Evolutionary conservation across 2,329 filamentous ascomycete genomes (phyloP).

Genomic region (Pseudogymnoascus sp.): DNA sequence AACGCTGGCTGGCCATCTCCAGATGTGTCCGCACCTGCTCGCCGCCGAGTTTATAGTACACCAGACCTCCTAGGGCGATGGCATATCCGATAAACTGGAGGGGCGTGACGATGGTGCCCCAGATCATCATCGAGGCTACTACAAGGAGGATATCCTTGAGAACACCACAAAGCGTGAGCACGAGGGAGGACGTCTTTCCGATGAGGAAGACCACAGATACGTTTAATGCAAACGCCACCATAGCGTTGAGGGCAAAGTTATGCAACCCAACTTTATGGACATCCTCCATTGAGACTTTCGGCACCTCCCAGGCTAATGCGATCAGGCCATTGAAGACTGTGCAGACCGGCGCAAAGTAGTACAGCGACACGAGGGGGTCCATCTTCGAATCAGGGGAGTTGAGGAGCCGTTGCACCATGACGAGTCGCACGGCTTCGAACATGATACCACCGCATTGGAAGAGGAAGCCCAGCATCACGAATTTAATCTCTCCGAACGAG

Average conservation of each 20-base stretch:
- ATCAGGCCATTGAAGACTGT: slow-evolving; percentile 73
- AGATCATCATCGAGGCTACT: slow-evolving; percentile 71
- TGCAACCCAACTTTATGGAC: slow-evolving; percentile 67
- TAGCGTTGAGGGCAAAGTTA: slow-evolving; percentile 68
- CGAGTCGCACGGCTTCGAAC: slow-evolving; percentile 76
- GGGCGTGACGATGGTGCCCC: slow-evolving; percentile 65
- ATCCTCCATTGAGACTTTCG: slow-evolving; percentile 60
- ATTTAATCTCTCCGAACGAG: slow-evolving; percentile 92
- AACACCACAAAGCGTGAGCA: slow-evolving; percentile 80
- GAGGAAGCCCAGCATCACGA: slow-evolving; percentile 72
- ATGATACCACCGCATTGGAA: slow-evolving; percentile 73
- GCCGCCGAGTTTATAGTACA: slow-evolving; percentile 80
- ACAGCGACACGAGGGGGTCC: slow-evolving; percentile 81
- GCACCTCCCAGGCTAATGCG: slow-evolving; percentile 68
- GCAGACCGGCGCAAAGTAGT: slow-evolving; percentile 84
- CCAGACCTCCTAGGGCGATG: slow-evolving; percentile 70
- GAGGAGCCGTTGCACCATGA: slow-evolving; percentile 77
- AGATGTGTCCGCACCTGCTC: slow-evolving; percentile 79
- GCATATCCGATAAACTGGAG: slow-evolving; percentile 80
- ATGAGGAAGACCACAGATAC: slow-evolving; percentile 83
- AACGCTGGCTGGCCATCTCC: slow-evolving; percentile 68
- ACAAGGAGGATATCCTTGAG: slow-evolving; percentile 85
- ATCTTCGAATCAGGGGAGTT: slow-evolving; percentile 85
- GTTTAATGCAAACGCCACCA: slow-evolving; percentile 74
- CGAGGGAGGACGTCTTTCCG: slow-evolving; percentile 78